A percentile compares a stretch with the other conserved stretches of the same genome.
Evolutionary conservation across 1,284 basidiomycete genomes (phyloP).

Genomic region (Microbotryomycetes sp.): DNA sequence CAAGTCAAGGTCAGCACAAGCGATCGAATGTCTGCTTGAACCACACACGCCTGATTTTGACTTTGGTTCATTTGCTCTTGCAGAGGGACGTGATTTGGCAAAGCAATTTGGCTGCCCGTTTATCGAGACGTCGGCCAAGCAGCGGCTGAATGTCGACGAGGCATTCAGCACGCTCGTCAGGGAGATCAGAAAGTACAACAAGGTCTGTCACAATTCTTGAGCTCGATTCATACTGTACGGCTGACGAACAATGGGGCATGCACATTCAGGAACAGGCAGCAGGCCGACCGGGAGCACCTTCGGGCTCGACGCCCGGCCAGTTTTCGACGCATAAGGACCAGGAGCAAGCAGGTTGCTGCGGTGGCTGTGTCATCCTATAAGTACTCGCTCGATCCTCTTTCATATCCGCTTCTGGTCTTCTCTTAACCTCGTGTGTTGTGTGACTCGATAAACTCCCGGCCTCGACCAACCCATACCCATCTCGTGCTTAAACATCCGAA

Average conservation of each 20-base stretch:
- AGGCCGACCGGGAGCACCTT: conserved; percentile 24
- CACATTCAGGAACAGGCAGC: conserved; percentile 31
- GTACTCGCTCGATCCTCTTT: neutral
- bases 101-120: conserved; percentile 95
- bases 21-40: neutral
- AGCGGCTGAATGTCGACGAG: conserved; percentile 97
- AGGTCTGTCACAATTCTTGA: too few species aligned
- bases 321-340: conserved; percentile 33
- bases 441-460: too few species aligned
- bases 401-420: neutral
- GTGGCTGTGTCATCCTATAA: conserved; percentile 60
- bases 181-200: conserved; percentile 95
- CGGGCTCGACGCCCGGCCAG: conserved; percentile 9
- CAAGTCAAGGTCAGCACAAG: conserved; percentile 69
- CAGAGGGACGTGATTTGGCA: conserved; percentile 95
- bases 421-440: too few species aligned
- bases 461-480: neutral
- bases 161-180: conserved; percentile 95
- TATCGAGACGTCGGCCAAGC: conserved; percentile 98
- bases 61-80: conserved; percentile 34
- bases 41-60: neutral
- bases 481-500: too few species aligned
- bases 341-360: conserved; percentile 58
- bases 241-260: neutral
- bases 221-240: neutral